These are phyloP conservation scores for Penicillium cataractarum DNA, from an alignment of 495 filamentous ascomycete genomes.

Conservation along the genomic window DNA sequence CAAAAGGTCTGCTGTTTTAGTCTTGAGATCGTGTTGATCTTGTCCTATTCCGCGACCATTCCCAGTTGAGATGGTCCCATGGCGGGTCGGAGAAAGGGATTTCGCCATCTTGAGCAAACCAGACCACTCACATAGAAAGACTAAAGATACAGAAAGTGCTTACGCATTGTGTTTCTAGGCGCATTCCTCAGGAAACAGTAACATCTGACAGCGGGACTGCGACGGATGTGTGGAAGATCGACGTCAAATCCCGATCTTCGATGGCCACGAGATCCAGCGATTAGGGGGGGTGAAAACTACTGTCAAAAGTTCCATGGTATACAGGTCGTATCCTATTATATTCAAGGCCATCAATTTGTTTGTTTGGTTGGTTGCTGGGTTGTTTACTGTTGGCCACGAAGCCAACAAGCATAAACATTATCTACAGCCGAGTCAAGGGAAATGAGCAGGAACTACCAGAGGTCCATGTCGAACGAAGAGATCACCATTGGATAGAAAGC, in stretches of 20 bases:
- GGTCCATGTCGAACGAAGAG: background rate
- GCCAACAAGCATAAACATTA: background rate
- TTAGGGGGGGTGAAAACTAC: background rate
- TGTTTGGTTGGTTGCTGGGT: no score
- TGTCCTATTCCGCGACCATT: conserved; percentile 7
- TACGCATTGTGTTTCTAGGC: conserved; percentile 15
- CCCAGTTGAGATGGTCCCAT: background rate
- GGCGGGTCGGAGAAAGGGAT: background rate
- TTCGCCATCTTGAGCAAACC: conserved; percentile 16
- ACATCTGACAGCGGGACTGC: conserved; percentile 19
- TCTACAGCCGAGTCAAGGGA: background rate
- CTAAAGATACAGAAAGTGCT: background rate
- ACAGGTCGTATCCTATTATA: background rate
- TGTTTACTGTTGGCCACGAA: background rate
- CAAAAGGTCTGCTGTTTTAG: conserved; percentile 2
- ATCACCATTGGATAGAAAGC: background rate
- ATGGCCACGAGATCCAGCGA: conserved; percentile 8
- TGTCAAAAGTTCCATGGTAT: background rate
- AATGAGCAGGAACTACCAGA: background rate
- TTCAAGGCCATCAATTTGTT: background rate
- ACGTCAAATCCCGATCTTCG: conserved; percentile 14
- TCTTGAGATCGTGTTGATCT: conserved; percentile 16
- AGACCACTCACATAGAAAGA: background rate
- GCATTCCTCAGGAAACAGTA: conserved; percentile 21
- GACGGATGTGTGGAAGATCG: conserved; percentile 32